These are phyloP conservation scores for Ceratobasidium sp. DNA, from an alignment of 1,284 basidiomycete species.

Conservation along the genomic window DNA sequence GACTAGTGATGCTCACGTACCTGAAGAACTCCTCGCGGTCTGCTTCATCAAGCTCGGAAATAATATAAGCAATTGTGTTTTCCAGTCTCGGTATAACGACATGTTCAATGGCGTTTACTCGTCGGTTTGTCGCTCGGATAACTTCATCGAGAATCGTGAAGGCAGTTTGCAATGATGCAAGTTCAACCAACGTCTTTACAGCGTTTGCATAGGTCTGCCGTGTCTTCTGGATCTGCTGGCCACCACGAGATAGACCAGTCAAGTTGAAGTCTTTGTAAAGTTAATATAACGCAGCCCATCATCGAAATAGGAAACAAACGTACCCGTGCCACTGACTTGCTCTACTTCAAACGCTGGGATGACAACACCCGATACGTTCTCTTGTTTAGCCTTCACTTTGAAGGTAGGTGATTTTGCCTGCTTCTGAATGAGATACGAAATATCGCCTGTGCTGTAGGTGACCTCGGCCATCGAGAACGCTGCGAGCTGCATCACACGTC, in stretches of 20 bases:
- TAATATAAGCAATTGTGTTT: slow-evolving; percentile 97
- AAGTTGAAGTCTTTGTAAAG: slow-evolving; percentile 83
- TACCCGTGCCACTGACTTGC: slow-evolving; percentile 80
- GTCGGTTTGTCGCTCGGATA: slow-evolving; percentile 96
- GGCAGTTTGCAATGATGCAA: slow-evolving; percentile 96
- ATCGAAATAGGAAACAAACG: slow-evolving; percentile 46
- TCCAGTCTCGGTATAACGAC: slow-evolving; percentile 95
- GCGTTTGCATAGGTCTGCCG: slow-evolving; percentile 98
- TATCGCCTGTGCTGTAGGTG: slow-evolving; percentile 96
- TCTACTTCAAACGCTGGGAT: slow-evolving; percentile 95
- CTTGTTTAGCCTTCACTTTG: slow-evolving; percentile 93
- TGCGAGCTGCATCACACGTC: slow-evolving; percentile 96
- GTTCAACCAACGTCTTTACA: slow-evolving; percentile 94
- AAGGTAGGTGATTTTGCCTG: slow-evolving; percentile 91
- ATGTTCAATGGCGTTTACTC: slow-evolving; percentile 99
- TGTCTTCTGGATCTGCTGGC: slow-evolving; percentile 93
- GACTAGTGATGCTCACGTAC: slow-evolving; percentile 51
- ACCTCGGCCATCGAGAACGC: slow-evolving; percentile 99
- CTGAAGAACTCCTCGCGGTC: slow-evolving; percentile 98
- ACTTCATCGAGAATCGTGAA: slow-evolving; percentile 99
- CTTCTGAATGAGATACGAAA: slow-evolving; percentile 94
- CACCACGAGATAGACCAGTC: slow-evolving; percentile 96
- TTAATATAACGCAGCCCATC: too few species aligned
- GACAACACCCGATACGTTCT: slow-evolving; percentile 99
- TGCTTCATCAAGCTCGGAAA: slow-evolving; percentile 96